phyloP scores from a whole-genome alignment of 148 eudicot species.

The Nepenthes gracilis region DNA sequence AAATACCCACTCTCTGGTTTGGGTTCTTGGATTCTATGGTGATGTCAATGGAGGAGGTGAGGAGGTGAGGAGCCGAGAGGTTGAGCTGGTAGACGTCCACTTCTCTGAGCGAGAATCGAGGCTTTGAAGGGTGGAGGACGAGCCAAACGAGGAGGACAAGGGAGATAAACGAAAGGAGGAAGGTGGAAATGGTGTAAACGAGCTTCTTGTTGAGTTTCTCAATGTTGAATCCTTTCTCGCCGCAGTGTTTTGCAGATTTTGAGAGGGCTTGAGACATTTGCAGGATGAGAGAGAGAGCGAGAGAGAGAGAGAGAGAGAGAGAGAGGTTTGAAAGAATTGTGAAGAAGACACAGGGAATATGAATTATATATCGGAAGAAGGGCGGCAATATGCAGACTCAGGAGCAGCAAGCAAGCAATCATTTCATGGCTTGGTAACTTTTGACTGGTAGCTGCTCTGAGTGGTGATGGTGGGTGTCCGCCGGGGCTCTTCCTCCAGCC shows the following conservation, averaged over 20 bases:
- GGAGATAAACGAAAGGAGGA: conserved; percentile 38
- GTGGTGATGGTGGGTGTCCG: no score
- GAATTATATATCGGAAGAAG: not conserved
- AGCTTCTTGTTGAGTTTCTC: conserved; percentile 54
- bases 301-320: conserved; percentile 7
- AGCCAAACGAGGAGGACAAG: conserved; percentile 64
- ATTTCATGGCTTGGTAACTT: no score
- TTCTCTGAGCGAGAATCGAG: conserved; percentile 57
- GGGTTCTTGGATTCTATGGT: conserved; percentile 60
- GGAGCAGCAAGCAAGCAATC: no score
- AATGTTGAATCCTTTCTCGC: conserved; percentile 40
- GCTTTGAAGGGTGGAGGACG: conserved; percentile 72
- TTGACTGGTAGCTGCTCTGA: not conserved
- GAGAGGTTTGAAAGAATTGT: not conserved
- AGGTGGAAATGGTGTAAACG: conserved; percentile 37
- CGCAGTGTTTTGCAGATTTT: conserved; percentile 85
- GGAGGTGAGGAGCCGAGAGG: conserved; percentile 45
- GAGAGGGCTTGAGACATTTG: conserved; percentile 60
- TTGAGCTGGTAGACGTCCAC: conserved; percentile 55
- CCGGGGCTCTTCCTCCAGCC: no score
- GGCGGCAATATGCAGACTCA: not conserved
- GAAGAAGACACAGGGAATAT: not conserved
- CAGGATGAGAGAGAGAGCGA: conserved; percentile 5
- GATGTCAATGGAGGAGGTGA: conserved; percentile 67
- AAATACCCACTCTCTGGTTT: conserved; percentile 62